A percentile compares a stretch with the other conserved stretches of the same genome.
Evolutionary conservation across 2,329 filamentous ascomycete species (phyloP).

Genomic region (Graphilbum fragrans): DNA sequence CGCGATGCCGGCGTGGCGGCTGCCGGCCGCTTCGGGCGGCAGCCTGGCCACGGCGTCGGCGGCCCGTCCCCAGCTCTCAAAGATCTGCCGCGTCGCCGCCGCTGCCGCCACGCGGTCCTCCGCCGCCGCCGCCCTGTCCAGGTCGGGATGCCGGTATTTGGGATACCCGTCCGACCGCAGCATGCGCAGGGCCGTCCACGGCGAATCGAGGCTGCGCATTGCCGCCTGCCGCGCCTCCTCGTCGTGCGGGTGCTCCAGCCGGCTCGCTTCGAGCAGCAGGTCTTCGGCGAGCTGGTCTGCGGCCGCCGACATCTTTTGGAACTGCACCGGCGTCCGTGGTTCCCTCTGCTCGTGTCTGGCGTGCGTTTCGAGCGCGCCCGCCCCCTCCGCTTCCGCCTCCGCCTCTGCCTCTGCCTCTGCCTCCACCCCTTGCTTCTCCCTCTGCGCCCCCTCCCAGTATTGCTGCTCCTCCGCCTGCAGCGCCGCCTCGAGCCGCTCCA

Average conservation of each 20-base stretch:
- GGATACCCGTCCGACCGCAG: conserved; percentile 22
- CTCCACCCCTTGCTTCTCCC: background rate
- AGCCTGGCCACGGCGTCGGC: background rate
- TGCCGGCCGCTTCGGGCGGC: background rate
- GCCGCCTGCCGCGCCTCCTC: conserved; percentile 8
- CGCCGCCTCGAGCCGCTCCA: conserved; percentile 4
- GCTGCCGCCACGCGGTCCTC: conserved; percentile 13
- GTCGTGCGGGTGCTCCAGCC: conserved; percentile 11
- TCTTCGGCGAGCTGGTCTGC: conserved; percentile 18
- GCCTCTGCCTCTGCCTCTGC: background rate
- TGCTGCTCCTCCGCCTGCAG: conserved; percentile 5
- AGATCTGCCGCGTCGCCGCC: conserved; percentile 13
- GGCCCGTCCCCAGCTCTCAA: conserved; percentile 17
- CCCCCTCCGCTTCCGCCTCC: background rate
- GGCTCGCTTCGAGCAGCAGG: conserved; percentile 17
- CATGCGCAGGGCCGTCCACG: conserved; percentile 18
- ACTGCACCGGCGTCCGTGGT: conserved; percentile 18
- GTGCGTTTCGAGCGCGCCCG: background rate
- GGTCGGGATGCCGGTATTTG: conserved; percentile 14
- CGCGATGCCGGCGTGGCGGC: background rate
- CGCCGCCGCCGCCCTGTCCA: conserved; percentile 10
- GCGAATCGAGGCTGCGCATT: conserved; percentile 18
- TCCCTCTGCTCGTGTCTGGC: conserved; percentile 7
- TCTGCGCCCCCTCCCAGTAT: background rate
- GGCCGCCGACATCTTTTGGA: conserved; percentile 9